Base-by-base conservation (phyloP, 2,329 filamentous ascomycete species). In the Colletotrichum destructivum region DNA sequence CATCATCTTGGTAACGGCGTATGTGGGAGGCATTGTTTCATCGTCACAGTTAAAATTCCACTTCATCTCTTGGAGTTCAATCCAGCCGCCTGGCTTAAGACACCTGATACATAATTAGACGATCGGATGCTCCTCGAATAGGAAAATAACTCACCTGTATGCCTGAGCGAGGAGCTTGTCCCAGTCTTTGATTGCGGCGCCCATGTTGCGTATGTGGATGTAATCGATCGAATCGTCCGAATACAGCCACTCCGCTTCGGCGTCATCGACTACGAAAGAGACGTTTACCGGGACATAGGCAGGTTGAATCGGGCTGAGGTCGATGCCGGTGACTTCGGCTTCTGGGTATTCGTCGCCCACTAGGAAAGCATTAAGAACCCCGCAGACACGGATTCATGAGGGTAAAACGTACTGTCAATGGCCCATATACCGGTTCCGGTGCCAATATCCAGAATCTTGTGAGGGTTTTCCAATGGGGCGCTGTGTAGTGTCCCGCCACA, bases 341-440 rank as follows among this genome's bases (percentile, higher is more conserved):
- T 70, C 59, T 1, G 66, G 73, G 16, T 62, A 63, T 23, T 72
- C 60, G 7, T 75, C 69, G 26, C 79, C 81, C 72, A 82, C 78
- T 76, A 70, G 23, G 55, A 18, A 42, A 8, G 11, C 4, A 15
- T 1, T 23, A 1, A 40, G n/a, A 23, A 16, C 9, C 8, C 44
- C 8, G 8, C 7, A 3, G 3, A 18, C 12, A 2, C 2, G 1
- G 2, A 11, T 6, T 49, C 4, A 3, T 15, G 1, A 6, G 7
- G 2, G 18, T 7, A 16, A 1, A 23, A 79, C 81, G 35, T 75
- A 86, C 85, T 79, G 73, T 87, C 84, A 62, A 89, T 84, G 1
- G 88, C 88, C 89, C 89, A 91, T 52, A 88, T 83, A 31, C 85
- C 85, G 38, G 83, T 85, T 1, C 86, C 86, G 11, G 66, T 72